phyloP scores from a whole-genome alignment of 2,329 filamentous ascomycete species.

The Alternaria brassicicola region DNA sequence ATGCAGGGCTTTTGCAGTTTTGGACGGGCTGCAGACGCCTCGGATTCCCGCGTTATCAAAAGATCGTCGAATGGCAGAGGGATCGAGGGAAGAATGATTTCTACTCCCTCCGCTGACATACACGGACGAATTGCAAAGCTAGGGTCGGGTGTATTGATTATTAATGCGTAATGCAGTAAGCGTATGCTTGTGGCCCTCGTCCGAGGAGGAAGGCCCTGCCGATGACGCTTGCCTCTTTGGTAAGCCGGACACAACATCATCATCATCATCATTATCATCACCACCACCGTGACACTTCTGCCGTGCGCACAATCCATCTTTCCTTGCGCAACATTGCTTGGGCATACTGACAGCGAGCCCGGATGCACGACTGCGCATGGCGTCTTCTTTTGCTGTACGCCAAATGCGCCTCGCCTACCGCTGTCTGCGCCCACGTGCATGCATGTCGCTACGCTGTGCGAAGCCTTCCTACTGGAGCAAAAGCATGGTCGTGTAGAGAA shows the following conservation, averaged over 20 bases:
- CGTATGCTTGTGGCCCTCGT: conserved; percentile 4
- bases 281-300: conserved; percentile 7
- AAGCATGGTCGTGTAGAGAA: conserved; percentile 2
- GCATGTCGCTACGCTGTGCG: conserved; percentile 4
- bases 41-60: conserved; percentile 4
- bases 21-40: conserved; percentile 17
- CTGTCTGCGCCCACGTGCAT: conserved; percentile 23
- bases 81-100: background rate
- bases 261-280: conserved; percentile 17
- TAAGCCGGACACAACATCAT: conserved; percentile 14
- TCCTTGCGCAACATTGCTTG: conserved; percentile 16
- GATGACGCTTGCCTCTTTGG: conserved; percentile 17
- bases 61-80: conserved; percentile 6
- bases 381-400: background rate
- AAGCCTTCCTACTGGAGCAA: conserved; percentile 5
- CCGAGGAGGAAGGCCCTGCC: conserved; percentile 2
- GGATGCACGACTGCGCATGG: conserved; percentile 9
- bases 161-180: conserved; percentile 15
- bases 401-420: conserved; percentile 13
- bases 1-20: conserved; percentile 25
- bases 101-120: background rate
- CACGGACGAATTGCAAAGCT: conserved; percentile 9
- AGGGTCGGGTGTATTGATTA: conserved; percentile 18
- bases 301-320: conserved; percentile 15
- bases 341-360: conserved; percentile 20